phyloP scores from a whole-genome alignment of 352 stramenopile genomes.

The Phytophthora fragariae region DNA sequence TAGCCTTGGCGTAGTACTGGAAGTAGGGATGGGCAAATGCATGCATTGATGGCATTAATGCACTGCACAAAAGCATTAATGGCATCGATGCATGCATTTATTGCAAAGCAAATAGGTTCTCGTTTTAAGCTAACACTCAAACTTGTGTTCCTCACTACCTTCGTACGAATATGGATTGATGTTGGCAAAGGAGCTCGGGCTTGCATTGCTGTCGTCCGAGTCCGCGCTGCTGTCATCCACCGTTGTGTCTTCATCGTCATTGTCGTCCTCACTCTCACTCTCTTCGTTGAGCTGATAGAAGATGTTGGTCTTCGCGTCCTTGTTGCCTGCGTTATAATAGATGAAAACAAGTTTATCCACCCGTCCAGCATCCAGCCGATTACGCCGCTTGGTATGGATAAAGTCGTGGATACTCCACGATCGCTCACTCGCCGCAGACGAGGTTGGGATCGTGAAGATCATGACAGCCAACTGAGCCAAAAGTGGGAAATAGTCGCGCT shows the following conservation, averaged over 20 bases:
- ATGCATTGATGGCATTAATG: conserved; percentile 19
- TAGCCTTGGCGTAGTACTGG: no score
- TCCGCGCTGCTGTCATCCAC: not conserved
- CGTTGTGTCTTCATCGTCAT: conserved; percentile 1
- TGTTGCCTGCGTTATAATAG: conserved; percentile 17
- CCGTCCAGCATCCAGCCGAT: not conserved
- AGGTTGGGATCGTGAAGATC: conserved; percentile 13
- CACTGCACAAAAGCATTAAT: conserved; percentile 13
- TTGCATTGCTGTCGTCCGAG: conserved; percentile 1
- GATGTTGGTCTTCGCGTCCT: conserved; percentile 12
- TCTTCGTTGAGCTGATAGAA: conserved; percentile 11
- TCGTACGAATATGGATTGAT: conserved; percentile 13
- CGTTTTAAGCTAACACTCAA: conserved; percentile 7
- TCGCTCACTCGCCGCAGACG: conserved; percentile 12
- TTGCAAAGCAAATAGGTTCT: not conserved
- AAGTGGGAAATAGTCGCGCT: conserved; percentile 3
- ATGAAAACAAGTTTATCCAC: conserved; percentile 14
- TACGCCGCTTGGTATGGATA: conserved; percentile 19
- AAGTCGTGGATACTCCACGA: conserved; percentile 24
- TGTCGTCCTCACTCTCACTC: conserved; percentile 5
- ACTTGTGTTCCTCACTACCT: conserved; percentile 1
- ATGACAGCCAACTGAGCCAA: conserved; percentile 4
- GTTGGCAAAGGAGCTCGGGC: not conserved
- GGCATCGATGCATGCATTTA: conserved; percentile 14
- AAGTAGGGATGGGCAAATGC: conserved; percentile 7